Evolutionary conservation across 2,329 filamentous ascomycete genomes (phyloP).

Genomic region (Epicoccum nigrum): DNA sequence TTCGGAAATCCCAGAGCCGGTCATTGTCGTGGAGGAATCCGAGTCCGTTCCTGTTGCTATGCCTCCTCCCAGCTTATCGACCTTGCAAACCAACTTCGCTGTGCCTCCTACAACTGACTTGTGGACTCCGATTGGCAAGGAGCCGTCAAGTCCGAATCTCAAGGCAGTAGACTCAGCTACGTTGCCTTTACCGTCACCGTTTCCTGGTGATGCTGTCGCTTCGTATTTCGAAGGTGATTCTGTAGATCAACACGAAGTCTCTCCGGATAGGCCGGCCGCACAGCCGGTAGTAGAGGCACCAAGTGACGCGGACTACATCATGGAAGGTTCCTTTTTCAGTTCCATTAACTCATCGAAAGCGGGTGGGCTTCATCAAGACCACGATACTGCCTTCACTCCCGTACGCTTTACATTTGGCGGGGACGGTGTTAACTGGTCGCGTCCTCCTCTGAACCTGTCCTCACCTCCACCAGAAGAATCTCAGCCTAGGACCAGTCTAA

Average conservation of each 20-base stretch:
- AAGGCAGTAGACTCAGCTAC: conserved; percentile 44
- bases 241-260: conserved; percentile 2
- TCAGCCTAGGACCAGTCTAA: neutral
- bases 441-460: conserved; percentile 21
- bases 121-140: conserved; percentile 40
- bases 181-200: conserved; percentile 47
- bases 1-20: neutral
- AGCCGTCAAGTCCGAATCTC: conserved; percentile 44
- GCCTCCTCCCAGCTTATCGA: conserved; percentile 41
- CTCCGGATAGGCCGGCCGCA: neutral
- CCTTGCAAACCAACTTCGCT: conserved; percentile 29
- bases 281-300: conserved; percentile 13
- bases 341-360: conserved; percentile 37
- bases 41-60: conserved; percentile 26
- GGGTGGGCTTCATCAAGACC: conserved; percentile 32
- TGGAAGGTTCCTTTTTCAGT: conserved; percentile 44
- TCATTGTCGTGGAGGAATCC: neutral
- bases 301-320: conserved; percentile 33
- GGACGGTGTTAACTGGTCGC: conserved; percentile 36
- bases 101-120: conserved; percentile 20
- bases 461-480: conserved; percentile 23
- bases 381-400: conserved; percentile 46
- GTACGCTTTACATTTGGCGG: conserved; percentile 46
- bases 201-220: conserved; percentile 42
- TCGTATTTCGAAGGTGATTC: conserved; percentile 35